Evolutionary conservation across 2,329 filamentous ascomycete genomes (phyloP).

Genomic region (Fusarium devonianum): DNA sequence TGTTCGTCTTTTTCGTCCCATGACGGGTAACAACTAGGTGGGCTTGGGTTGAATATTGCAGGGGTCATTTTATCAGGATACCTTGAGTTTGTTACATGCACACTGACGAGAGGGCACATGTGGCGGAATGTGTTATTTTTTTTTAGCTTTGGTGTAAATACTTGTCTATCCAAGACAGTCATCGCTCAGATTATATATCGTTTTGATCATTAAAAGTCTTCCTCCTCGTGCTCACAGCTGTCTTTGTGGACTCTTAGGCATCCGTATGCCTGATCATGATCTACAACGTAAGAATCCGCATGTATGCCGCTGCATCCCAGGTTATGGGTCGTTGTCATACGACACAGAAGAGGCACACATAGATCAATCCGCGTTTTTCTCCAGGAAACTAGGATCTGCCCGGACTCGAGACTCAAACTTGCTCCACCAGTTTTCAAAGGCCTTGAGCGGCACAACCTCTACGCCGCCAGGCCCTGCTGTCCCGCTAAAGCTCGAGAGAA

Average conservation of each 20-base stretch:
- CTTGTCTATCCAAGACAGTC: slow-evolving; percentile 4
- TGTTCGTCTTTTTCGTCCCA: not conserved
- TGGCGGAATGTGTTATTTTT: too few species aligned
- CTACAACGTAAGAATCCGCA: too few species aligned
- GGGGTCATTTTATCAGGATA: not conserved
- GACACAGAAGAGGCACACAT: not conserved
- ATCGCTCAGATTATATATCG: slow-evolving; percentile 21
- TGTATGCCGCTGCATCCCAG: too few species aligned
- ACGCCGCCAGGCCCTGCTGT: slow-evolving; percentile 67
- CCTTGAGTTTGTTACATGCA: too few species aligned
- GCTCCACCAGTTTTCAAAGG: slow-evolving; percentile 96
- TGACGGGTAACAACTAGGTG: not conserved
- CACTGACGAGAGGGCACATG: too few species aligned
- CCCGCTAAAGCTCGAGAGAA: slow-evolving; percentile 84
- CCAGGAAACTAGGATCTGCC: slow-evolving; percentile 86
- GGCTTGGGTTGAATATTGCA: slow-evolving; percentile 8
- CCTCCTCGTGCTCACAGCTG: too few species aligned
- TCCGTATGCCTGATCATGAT: too few species aligned
- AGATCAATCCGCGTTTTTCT: slow-evolving; percentile 58
- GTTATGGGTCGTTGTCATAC: not conserved
- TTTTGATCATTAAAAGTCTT: too few species aligned
- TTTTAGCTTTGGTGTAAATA: slow-evolving; percentile 1
- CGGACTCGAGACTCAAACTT: slow-evolving; percentile 92
- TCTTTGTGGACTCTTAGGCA: too few species aligned
- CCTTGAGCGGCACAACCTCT: slow-evolving; percentile 91